Evolutionary conservation across 768 basidiomycete species (phyloP), one percentile per base, ranked within the genome.

Genomic region (Amanita polypyramis): DNA sequence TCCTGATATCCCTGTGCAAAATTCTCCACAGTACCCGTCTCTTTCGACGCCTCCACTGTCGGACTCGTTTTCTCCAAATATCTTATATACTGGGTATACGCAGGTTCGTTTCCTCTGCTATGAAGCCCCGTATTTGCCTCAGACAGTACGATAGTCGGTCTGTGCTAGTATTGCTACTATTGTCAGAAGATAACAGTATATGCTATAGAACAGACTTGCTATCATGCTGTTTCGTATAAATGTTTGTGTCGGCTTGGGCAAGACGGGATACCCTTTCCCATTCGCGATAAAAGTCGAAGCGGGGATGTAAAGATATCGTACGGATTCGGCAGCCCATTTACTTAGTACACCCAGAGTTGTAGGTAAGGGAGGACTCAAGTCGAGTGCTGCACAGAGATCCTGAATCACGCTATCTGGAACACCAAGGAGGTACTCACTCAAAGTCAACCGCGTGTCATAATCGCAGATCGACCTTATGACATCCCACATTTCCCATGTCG

Each of bases 401-500:
- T 42, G 20, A 43, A 47, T 50, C 43, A n/a, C 41, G 39, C 34
- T 45, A 12, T 10, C 38, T 52, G 37, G 46, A 49, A 21, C 50
- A 32, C 23, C 20, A 36, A n/a, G 27, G 27, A 32, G 25, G 12
- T 40, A 65, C 74, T 54, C 62, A 91, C 88, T 82, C 49, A 89
- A 59, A 2, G 82, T 82, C 51, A 92, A 58, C 21, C 87, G 76
- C 25, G 74, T 69, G 59, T 78, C 80, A 62, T 93, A 95, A 49
- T 83, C 83, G 62, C 96, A 99, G 29, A 95, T 75, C 2, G 84
- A 82, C 51, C 94, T 74, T 50, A 99, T 89, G 40, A 85, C 75
- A 62, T 98, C 96, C 96, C 96, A 99, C 80, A 94, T 95, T 62
- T 98, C 96, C 95, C 96, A 99, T 0, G 87, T 90, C 5, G 72